These are phyloP conservation scores for Suaeda aralocaspica DNA, from an alignment of 148 eudicot genomes.

Conservation along the genomic window DNA sequence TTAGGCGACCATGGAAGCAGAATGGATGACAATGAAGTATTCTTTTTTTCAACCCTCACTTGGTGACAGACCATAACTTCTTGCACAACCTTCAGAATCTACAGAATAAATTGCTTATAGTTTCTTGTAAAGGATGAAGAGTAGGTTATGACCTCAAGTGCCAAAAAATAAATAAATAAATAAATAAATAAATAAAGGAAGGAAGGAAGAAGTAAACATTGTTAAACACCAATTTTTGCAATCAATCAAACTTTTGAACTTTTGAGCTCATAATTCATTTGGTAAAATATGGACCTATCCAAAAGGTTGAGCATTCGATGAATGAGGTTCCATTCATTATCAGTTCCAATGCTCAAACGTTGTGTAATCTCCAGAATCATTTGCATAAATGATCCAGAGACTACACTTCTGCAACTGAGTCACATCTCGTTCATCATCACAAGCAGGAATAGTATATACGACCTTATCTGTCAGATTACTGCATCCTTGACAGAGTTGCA, in stretches of 20 bases:
- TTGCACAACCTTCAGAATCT: conserved; percentile 72
- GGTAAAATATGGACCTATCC: not conserved
- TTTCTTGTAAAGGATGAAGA: conserved; percentile 1
- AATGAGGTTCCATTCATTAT: not conserved
- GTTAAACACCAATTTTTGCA: not conserved
- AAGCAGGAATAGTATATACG: not conserved
- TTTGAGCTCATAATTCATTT: not conserved
- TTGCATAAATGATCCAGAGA: not conserved
- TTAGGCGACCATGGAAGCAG: conserved; percentile 82
- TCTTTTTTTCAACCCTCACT: conserved; percentile 42
- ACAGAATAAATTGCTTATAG: conserved; percentile 1
- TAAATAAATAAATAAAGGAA: no score
- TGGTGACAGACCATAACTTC: conserved; percentile 79
- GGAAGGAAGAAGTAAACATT: not conserved
- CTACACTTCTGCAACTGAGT: not conserved
- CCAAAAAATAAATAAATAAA: conserved; percentile 1
- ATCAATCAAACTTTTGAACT: not conserved
- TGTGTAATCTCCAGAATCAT: not conserved
- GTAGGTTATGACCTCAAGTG: not conserved
- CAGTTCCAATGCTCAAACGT: not conserved
- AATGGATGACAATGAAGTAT: conserved; percentile 36
- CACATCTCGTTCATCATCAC: not conserved
- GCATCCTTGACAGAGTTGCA: not conserved
- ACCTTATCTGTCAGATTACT: not conserved
- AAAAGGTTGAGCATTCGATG: not conserved